phyloP scores from a whole-genome alignment of 306 rosid genomes.

The Vigna reflexopilosa region DNA sequence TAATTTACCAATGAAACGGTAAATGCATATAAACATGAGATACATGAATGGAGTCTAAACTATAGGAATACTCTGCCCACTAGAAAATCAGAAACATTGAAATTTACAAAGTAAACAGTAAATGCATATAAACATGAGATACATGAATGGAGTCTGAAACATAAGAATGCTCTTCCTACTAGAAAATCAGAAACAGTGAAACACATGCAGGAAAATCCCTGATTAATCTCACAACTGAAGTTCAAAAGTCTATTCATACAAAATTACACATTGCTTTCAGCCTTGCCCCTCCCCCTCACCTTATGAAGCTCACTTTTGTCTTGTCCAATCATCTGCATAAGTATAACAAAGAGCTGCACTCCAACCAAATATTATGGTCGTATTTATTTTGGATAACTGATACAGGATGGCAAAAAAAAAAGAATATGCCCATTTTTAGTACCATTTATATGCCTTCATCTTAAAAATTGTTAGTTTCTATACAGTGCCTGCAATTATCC shows the following conservation, averaged over 20 bases:
- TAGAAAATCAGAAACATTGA: neutral
- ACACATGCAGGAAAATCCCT: conserved; percentile 26
- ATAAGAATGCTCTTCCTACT: neutral
- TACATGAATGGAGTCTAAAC: neutral
- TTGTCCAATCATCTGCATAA: conserved; percentile 3
- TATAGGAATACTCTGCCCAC: neutral
- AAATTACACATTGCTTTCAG: conserved; percentile 15
- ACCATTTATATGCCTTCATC: conserved; percentile 22
- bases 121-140: neutral
- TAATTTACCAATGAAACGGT: neutral
- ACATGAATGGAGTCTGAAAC: neutral
- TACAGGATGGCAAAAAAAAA: conserved; percentile 12
- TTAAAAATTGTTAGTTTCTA: neutral
- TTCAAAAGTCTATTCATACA: neutral
- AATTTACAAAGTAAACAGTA: neutral
- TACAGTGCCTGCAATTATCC: neutral
- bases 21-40: neutral
- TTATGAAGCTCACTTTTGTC: neutral
- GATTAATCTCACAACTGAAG: neutral
- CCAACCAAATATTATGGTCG: conserved; percentile 5
- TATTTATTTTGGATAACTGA: conserved; percentile 10
- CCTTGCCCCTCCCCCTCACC: neutral
- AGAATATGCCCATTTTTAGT: neutral
- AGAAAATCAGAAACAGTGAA: neutral
- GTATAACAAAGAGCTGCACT: conserved; percentile 15